Evolutionary conservation across 2,329 filamentous ascomycete species (phyloP).

Genomic region (Penicillium sp.): DNA sequence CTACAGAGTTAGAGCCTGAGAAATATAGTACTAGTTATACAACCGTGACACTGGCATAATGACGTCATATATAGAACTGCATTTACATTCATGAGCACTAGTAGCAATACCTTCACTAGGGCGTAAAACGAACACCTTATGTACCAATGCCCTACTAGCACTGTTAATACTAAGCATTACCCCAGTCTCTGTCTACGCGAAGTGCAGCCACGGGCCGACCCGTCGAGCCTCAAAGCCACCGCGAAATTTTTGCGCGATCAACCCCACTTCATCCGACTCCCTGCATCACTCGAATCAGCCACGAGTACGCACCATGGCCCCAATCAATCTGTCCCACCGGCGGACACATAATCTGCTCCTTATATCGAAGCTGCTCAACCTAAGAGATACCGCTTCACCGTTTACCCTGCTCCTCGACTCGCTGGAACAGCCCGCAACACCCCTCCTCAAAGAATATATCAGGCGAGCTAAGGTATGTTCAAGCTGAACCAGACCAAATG

Average conservation of each 20-base stretch:
- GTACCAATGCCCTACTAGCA: too few species aligned
- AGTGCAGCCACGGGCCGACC: conserved; percentile 40
- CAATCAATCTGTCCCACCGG: conserved; percentile 60
- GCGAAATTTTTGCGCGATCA: conserved; percentile 32
- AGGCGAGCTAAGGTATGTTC: conserved; percentile 75
- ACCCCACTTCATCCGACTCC: conserved; percentile 26
- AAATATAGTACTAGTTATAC: too few species aligned
- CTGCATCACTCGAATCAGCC: conserved; percentile 1
- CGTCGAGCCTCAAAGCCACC: conserved; percentile 37
- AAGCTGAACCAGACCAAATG: too few species aligned
- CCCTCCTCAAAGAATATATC: conserved; percentile 74
- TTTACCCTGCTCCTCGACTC: conserved; percentile 85
- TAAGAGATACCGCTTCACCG: conserved; percentile 79
- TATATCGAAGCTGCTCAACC: conserved; percentile 78
- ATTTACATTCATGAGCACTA: too few species aligned
- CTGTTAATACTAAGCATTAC: too few species aligned
- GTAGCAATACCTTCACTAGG: too few species aligned
- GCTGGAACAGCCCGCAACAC: conserved; percentile 76
- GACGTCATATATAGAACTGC: too few species aligned
- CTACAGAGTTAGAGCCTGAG: too few species aligned
- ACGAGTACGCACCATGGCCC: conserved; percentile 35
- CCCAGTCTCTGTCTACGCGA: too few species aligned
- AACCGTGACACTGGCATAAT: too few species aligned
- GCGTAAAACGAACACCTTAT: too few species aligned
- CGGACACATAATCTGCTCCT: conserved; percentile 83